Evolutionary conservation across 768 basidiomycete species (phyloP).

Genomic region (Rhodotorula graminis): DNA sequence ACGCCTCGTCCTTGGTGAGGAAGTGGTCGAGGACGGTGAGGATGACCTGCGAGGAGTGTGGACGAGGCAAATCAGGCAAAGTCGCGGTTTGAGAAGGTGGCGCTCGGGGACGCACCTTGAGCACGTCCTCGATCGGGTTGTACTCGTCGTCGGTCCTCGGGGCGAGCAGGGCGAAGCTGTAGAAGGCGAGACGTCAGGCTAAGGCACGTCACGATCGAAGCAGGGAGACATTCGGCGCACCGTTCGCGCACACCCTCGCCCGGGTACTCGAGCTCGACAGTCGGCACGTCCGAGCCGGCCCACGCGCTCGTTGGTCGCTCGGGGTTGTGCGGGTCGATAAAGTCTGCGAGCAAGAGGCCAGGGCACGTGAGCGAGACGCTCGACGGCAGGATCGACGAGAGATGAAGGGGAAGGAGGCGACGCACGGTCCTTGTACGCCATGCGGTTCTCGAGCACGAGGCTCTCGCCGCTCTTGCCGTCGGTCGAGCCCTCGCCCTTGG

Average conservation of each 20-base stretch:
- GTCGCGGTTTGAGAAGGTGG: background rate
- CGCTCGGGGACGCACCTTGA: conserved; percentile 17
- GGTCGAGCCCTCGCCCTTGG: background rate
- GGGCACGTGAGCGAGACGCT: background rate
- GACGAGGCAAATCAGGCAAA: background rate
- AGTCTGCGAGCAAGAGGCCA: conserved; percentile 4
- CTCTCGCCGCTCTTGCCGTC: conserved; percentile 12
- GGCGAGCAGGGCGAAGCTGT: conserved; percentile 24
- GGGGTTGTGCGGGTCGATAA: conserved; percentile 19
- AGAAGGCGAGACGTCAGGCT: background rate
- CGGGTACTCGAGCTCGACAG: conserved; percentile 37
- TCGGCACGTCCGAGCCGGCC: conserved; percentile 26
- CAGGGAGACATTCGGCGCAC: conserved; percentile 3
- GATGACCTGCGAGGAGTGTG: conserved; percentile 18
- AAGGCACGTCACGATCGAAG: no score
- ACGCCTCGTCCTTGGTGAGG: conserved; percentile 40
- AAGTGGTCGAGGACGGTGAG: conserved; percentile 35
- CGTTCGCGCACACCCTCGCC: conserved; percentile 23
- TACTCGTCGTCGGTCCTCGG: conserved; percentile 38
- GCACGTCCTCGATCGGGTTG: conserved; percentile 41
- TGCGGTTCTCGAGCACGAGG: conserved; percentile 10
- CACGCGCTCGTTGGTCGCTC: conserved; percentile 3
- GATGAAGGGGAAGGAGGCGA: background rate
- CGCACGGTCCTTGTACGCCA: conserved; percentile 21
- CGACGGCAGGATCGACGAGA: no score